Conservation (phyloP, 148 eudicot species). For the Rhododendron vialii region DNA sequence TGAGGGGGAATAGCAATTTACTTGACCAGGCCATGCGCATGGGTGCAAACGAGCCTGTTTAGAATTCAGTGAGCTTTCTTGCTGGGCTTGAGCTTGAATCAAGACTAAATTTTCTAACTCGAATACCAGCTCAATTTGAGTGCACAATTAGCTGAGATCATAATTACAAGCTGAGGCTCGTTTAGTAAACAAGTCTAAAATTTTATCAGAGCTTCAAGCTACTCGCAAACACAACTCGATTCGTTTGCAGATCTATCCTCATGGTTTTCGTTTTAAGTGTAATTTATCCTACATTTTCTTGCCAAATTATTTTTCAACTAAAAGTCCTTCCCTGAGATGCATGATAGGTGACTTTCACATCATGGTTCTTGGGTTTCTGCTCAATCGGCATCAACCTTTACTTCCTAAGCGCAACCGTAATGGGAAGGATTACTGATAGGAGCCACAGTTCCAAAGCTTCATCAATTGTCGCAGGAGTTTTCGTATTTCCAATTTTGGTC, state of each 20-base stretch:
- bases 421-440: neutral
- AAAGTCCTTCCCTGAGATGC: neutral
- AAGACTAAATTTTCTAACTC: neutral
- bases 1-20: too few relatives aligned
- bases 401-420: constrained; percentile 6
- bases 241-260: neutral
- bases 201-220: neutral
- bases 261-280: neutral
- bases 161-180: neutral
- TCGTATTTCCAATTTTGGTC: neutral
- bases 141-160: neutral
- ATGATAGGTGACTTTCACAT: constrained; percentile 10
- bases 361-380: constrained; percentile 15
- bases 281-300: neutral
- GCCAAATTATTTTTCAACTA: neutral
- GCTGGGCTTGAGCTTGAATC: neutral
- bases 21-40: neutral
- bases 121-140: neutral
- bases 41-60: neutral
- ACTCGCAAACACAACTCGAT: neutral
- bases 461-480: constrained; percentile 2
- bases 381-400: constrained; percentile 16
- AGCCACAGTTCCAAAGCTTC: neutral
- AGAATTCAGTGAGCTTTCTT: neutral
- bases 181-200: neutral